Percentiles rank a stretch among this genome's conserved stretches.
These are phyloP conservation scores for Nevesoporus exiguus DNA, from an alignment of 768 basidiomycete species.

Conservation along the genomic window DNA sequence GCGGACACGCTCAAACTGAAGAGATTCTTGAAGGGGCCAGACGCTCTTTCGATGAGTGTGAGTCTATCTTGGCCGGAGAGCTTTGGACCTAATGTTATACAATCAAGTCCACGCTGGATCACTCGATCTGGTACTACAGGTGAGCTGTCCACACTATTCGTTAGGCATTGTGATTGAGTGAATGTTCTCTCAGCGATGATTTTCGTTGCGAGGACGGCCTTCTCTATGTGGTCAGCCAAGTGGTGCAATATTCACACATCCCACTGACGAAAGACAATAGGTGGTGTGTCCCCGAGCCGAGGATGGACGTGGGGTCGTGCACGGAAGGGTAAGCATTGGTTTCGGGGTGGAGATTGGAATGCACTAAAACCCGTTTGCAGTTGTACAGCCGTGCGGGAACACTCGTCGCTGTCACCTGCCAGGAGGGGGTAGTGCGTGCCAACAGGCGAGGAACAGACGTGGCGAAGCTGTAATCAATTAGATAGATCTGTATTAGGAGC, in stretches of 20 bases:
- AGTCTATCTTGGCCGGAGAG: constrained; percentile 23
- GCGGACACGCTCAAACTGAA: constrained; percentile 52
- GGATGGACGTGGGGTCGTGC: constrained; percentile 65
- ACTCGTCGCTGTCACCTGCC: constrained; percentile 71
- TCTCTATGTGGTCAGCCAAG: constrained; percentile 61
- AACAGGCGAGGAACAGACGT: constrained; percentile 43
- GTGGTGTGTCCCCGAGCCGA: constrained; percentile 61
- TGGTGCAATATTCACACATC: background rate
- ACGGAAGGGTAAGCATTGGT: constrained; percentile 57
- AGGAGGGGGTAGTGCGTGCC: constrained; percentile 76
- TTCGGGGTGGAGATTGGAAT: background rate
- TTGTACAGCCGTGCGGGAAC: constrained; percentile 65
- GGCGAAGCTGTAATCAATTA: constrained; percentile 19
- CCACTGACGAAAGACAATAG: constrained; percentile 33
- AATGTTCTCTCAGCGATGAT: constrained; percentile 45
- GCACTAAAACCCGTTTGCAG: constrained; percentile 34
- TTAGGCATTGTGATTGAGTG: background rate
- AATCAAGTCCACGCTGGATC: constrained; percentile 60
- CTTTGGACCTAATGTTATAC: constrained; percentile 7
- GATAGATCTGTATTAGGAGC: constrained; percentile 10
- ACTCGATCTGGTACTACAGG: constrained; percentile 79
- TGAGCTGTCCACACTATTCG: constrained; percentile 30
- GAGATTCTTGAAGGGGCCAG: constrained; percentile 46
- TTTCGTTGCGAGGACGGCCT: constrained; percentile 82
- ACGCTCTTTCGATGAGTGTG: constrained; percentile 59